phyloP scores from a whole-genome alignment of 2,329 filamentous ascomycete genomes.

The Hypoxylon sp. region DNA sequence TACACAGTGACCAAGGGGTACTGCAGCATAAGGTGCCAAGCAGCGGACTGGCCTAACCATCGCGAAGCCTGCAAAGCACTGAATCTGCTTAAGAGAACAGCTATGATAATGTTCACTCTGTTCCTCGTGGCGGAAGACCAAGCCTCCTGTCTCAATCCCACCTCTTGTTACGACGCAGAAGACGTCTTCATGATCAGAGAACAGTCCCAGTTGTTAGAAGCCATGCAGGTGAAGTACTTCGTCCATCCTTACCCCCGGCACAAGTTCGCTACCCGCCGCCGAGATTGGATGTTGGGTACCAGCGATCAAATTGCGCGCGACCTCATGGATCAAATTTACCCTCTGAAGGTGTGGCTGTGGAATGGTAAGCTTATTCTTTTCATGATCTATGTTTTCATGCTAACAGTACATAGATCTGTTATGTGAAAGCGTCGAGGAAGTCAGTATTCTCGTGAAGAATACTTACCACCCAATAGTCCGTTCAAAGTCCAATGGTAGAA shows the following conservation, averaged over 20 bases:
- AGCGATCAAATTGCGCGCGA: background rate
- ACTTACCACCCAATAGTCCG: background rate
- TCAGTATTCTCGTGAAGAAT: background rate
- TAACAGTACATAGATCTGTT: background rate
- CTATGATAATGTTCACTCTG: background rate
- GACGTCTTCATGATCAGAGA: background rate
- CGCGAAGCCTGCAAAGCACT: background rate
- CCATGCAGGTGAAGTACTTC: background rate
- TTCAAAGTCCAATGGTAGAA: background rate
- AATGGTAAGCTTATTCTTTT: background rate
- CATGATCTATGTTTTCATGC: background rate
- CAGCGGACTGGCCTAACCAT: background rate
- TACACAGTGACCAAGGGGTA: background rate
- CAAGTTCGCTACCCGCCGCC: background rate
- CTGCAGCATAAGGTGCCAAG: background rate
- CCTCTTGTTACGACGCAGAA: background rate
- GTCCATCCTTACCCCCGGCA: background rate
- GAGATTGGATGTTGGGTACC: too few relatives aligned
- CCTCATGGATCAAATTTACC: background rate
- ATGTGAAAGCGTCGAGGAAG: background rate
- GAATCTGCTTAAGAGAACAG: background rate
- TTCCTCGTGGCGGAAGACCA: background rate
- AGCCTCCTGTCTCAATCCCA: background rate
- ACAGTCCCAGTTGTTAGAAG: background rate
- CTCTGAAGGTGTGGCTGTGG: background rate